Evolutionary conservation across 192 early-diverging fungal genomes (phyloP).

Genomic region (Umbelopsis sp.): DNA sequence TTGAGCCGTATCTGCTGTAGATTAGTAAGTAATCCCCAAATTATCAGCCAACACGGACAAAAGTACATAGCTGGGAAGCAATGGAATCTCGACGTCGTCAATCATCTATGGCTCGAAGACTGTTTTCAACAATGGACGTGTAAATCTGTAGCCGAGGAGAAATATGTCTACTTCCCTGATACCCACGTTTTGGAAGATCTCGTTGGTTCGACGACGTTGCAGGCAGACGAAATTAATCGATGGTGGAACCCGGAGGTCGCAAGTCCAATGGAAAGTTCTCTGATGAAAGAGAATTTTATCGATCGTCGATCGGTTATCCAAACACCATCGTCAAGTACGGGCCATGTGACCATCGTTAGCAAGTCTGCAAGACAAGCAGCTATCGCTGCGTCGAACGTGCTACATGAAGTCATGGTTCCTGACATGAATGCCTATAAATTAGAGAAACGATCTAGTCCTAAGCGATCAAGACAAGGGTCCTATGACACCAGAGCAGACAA

Average conservation of each 20-base stretch:
- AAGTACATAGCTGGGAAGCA: slow-evolving; percentile 66
- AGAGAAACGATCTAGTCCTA: slow-evolving; percentile 32
- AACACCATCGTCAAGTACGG: not conserved
- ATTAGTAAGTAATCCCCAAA: not conserved
- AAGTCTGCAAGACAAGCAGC: slow-evolving; percentile 50
- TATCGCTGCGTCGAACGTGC: slow-evolving; percentile 46
- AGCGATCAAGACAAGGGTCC: slow-evolving; percentile 3
- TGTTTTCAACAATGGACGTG: slow-evolving; percentile 64
- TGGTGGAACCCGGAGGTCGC: slow-evolving; percentile 42
- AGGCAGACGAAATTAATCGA: slow-evolving; percentile 36
- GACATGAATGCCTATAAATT: slow-evolving; percentile 56
- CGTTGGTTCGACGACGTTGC: slow-evolving; percentile 53
- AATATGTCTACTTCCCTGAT: slow-evolving; percentile 57
- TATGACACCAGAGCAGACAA: not conserved
- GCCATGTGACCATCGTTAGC: slow-evolving; percentile 25
- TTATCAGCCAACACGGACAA: slow-evolving; percentile 53
- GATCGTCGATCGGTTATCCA: slow-evolving; percentile 21
- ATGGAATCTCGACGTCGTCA: slow-evolving; percentile 72
- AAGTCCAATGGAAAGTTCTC: not conserved
- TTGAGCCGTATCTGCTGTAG: not conserved
- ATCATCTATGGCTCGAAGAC: slow-evolving; percentile 89
- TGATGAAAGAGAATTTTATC: slow-evolving; percentile 5
- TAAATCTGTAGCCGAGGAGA: slow-evolving; percentile 52
- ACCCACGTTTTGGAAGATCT: slow-evolving; percentile 51
- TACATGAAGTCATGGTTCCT: slow-evolving; percentile 50